Evolutionary conservation across 257 asterid species (phyloP).

Genomic region (Cordia subcordata): DNA sequence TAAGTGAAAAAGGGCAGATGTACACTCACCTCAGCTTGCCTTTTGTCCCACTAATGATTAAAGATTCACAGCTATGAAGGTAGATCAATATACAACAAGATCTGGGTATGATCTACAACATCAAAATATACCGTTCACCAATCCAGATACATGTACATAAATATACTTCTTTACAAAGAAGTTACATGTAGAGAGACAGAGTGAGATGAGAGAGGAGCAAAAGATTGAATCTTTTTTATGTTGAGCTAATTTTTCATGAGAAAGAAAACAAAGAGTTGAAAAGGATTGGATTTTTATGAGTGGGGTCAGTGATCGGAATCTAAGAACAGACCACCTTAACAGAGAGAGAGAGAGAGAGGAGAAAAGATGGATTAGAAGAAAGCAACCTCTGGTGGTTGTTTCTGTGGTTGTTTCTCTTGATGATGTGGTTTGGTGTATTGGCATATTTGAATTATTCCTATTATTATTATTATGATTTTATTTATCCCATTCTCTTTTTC

Average conservation of each 20-base stretch:
- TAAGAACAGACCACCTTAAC: slow-evolving; percentile 33
- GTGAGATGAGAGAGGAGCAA: slow-evolving; percentile 4
- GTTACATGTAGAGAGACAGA: slow-evolving; percentile 1
- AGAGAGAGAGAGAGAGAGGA: slow-evolving; percentile 19
- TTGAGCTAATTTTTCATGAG: slow-evolving; percentile 17
- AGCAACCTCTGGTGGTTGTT: background rate
- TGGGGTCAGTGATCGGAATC: slow-evolving; percentile 45
- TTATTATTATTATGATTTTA: no score
- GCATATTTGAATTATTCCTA: background rate
- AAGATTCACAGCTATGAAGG: slow-evolving; percentile 23
- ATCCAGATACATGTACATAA: slow-evolving; percentile 12
- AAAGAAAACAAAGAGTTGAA: slow-evolving; percentile 15
- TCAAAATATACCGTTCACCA: slow-evolving; percentile 16
- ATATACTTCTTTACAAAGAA: slow-evolving; percentile 7
- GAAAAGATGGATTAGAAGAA: slow-evolving; percentile 17
- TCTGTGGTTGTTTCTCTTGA: background rate
- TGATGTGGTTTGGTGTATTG: no score
- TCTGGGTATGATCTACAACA: slow-evolving; percentile 68
- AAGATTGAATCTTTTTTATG: slow-evolving; percentile 32
- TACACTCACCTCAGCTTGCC: slow-evolving; percentile 35
- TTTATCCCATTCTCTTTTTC: no score
- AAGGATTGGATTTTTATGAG: slow-evolving; percentile 35
- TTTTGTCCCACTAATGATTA: slow-evolving; percentile 12
- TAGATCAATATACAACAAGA: slow-evolving; percentile 37
- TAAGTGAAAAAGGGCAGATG: slow-evolving; percentile 20